A percentile compares a stretch with the other conserved stretches of the same genome.
Conservation (phyloP, 2,329 filamentous ascomycete species). For the Talaromyces sp. region DNA sequence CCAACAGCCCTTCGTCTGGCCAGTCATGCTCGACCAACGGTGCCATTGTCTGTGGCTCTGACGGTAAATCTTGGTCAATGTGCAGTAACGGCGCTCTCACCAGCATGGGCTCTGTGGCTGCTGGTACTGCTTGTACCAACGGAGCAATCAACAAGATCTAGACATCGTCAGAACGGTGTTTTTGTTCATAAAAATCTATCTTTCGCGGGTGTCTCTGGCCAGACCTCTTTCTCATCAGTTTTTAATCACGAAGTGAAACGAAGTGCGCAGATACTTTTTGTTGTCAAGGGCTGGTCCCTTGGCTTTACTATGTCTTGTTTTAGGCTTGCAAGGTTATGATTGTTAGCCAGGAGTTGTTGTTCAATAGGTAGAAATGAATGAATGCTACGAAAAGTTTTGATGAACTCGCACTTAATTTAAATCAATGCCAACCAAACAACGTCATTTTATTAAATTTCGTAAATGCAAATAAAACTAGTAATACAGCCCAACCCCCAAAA, state of each 20-base stretch:
- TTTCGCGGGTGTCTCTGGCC: background rate
- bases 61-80: constrained; percentile 28
- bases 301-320: background rate
- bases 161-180: background rate
- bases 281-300: background rate
- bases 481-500: background rate
- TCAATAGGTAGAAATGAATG: background rate
- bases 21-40: constrained; percentile 19
- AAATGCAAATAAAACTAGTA: background rate
- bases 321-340: background rate
- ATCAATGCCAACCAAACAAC: no score
- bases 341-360: background rate
- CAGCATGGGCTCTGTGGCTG: constrained; percentile 33
- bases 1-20: background rate
- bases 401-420: no score
- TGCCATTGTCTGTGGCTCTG: constrained; percentile 26
- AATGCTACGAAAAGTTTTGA: background rate
- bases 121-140: constrained; percentile 27
- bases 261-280: background rate
- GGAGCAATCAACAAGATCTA: constrained; percentile 15
- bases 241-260: background rate
- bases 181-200: background rate
- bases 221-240: background rate
- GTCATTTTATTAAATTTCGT: background rate
- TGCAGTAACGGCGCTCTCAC: constrained; percentile 25